Evolutionary conservation across 345 rosid species (phyloP).

Genomic region (Pugionium cornutum): DNA sequence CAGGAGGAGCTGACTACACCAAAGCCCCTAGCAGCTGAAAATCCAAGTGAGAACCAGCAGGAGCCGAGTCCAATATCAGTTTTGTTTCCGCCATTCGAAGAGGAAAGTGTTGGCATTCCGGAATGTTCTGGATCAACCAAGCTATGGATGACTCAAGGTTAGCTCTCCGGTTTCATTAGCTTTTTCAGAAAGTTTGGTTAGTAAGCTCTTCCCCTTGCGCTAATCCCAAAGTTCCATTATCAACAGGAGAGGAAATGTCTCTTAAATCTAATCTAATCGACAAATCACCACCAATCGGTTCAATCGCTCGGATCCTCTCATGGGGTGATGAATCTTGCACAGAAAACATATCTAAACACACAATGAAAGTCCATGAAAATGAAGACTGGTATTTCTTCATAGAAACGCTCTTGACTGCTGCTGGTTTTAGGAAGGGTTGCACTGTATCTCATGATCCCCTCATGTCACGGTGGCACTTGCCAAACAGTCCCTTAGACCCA

Average conservation of each 20-base stretch:
- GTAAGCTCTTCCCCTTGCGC: conserved; percentile 24
- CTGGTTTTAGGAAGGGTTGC: conserved; percentile 55
- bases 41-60: conserved; percentile 63
- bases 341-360: conserved; percentile 43
- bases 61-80: conserved; percentile 96
- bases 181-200: conserved; percentile 21
- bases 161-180: conserved; percentile 22
- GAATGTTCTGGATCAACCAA: conserved; percentile 51
- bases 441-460: conserved; percentile 39
- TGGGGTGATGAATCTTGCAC: conserved; percentile 55
- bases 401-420: conserved; percentile 54
- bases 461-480: conserved; percentile 58
- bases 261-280: conserved; percentile 72
- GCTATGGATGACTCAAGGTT: conserved; percentile 46
- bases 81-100: conserved; percentile 75
- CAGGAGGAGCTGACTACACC: conserved; percentile 57
- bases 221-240: conserved; percentile 52
- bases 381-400: conserved; percentile 63
- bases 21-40: conserved; percentile 47
- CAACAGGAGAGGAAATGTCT: conserved; percentile 52
- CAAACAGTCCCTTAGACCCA: conserved; percentile 74
- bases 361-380: conserved; percentile 49
- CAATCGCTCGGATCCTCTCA: conserved; percentile 60
- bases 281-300: conserved; percentile 77
- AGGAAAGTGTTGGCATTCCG: conserved; percentile 51